Conservation (phyloP, 148 eudicot species). For the Cornus controversa region DNA sequence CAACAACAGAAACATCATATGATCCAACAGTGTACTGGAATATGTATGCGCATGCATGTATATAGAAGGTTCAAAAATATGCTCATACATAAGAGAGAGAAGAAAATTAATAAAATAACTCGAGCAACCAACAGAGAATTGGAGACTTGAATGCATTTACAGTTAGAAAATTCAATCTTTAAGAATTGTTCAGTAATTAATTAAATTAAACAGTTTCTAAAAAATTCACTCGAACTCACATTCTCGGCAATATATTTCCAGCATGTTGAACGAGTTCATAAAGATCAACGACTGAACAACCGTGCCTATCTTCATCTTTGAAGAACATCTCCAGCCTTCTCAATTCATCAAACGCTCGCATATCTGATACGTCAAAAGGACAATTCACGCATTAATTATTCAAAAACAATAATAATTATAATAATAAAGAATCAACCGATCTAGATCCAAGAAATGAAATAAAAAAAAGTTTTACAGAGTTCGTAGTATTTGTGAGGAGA, state of each 20-base stretch:
- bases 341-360: slow-evolving; percentile 96
- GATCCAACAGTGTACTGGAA: background rate
- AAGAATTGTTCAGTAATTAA: too few species aligned
- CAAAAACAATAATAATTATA: background rate
- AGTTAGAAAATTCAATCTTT: background rate
- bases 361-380: slow-evolving; percentile 47
- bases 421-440: background rate
- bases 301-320: slow-evolving; percentile 81
- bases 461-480: slow-evolving; percentile 59
- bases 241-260: slow-evolving; percentile 88
- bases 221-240: slow-evolving; percentile 46
- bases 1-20: slow-evolving; percentile 6
- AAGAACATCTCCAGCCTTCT: slow-evolving; percentile 86
- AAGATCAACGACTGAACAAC: slow-evolving; percentile 73
- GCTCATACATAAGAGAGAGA: background rate
- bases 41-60: background rate
- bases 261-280: slow-evolving; percentile 98
- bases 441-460: slow-evolving; percentile 3
- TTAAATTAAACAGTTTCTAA: too few species aligned
- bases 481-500: slow-evolving; percentile 95
- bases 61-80: background rate
- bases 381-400: background rate
- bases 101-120: background rate
- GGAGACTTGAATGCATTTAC: too few species aligned
- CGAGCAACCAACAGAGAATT: background rate